Evolutionary conservation across 2,329 filamentous ascomycete genomes (phyloP).

Genomic region (Anthostomella pinea): DNA sequence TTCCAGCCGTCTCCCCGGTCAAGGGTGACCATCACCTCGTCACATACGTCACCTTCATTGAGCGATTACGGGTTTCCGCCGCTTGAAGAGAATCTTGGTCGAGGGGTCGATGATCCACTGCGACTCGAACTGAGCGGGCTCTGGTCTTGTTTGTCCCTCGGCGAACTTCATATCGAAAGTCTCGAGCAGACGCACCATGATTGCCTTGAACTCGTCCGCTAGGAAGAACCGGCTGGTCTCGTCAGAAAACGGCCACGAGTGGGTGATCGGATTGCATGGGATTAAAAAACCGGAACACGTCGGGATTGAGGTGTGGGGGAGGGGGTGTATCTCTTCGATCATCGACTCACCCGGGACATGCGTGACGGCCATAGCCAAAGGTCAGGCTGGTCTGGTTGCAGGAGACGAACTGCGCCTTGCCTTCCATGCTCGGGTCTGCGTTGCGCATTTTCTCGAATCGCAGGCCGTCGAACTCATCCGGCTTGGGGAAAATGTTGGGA

Average conservation of each 20-base stretch:
- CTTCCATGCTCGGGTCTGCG: slow-evolving; percentile 9
- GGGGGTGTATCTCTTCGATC: too few relatives aligned
- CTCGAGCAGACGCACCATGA: slow-evolving; percentile 24
- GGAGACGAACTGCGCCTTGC: slow-evolving; percentile 30
- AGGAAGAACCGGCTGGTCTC: slow-evolving; percentile 36
- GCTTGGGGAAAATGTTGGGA: slow-evolving; percentile 13
- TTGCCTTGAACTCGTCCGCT: slow-evolving; percentile 34
- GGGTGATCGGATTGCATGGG: not conserved
- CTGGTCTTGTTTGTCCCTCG: slow-evolving; percentile 8
- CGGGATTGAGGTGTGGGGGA: too few relatives aligned
- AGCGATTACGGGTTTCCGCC: too few relatives aligned
- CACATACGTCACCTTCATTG: too few relatives aligned
- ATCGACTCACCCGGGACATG: slow-evolving; percentile 32
- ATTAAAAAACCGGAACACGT: too few relatives aligned
- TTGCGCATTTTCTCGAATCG: slow-evolving; percentile 23
- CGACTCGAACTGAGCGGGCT: too few relatives aligned
- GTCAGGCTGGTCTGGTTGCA: slow-evolving; percentile 26
- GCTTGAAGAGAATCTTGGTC: too few relatives aligned
- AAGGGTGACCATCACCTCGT: too few relatives aligned
- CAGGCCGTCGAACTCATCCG: slow-evolving; percentile 23
- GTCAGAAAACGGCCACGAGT: not conserved
- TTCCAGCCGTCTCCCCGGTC: too few relatives aligned
- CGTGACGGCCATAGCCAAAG: slow-evolving; percentile 39
- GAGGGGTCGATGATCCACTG: too few relatives aligned
- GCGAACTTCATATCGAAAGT: slow-evolving; percentile 25